Percentiles rank a stretch among this genome's conserved stretches.
These are phyloP conservation scores for Daedaleopsis nitida DNA, from an alignment of 768 basidiomycete genomes.

Conservation along the genomic window DNA sequence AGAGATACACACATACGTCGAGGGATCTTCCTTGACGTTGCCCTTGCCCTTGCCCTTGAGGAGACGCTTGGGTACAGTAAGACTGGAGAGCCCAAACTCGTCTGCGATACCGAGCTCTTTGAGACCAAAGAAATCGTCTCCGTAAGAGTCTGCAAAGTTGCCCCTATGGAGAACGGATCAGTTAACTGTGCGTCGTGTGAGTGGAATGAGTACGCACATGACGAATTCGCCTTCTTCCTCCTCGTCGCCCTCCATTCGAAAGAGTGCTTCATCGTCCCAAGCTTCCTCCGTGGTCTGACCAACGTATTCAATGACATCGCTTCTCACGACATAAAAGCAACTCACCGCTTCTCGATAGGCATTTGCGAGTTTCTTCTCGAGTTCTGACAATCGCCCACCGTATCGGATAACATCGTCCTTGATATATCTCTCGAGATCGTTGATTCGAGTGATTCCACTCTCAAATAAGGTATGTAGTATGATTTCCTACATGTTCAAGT, in stretches of 20 bases:
- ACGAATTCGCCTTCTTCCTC: slow-evolving; percentile 68
- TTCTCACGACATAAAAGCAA: neutral
- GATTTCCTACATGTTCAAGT: slow-evolving; percentile 70
- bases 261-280: slow-evolving; percentile 63
- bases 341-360: slow-evolving; percentile 82
- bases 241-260: slow-evolving; percentile 52
- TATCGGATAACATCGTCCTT: slow-evolving; percentile 87
- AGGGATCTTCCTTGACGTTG: slow-evolving; percentile 37
- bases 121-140: slow-evolving; percentile 92
- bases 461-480: slow-evolving; percentile 90
- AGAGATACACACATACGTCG: slow-evolving; percentile 48
- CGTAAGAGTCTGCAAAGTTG: slow-evolving; percentile 83
- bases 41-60: slow-evolving; percentile 63
- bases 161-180: slow-evolving; percentile 50
- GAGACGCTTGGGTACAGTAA: slow-evolving; percentile 77
- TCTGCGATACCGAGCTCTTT: slow-evolving; percentile 85
- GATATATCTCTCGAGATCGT: slow-evolving; percentile 85
- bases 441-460: slow-evolving; percentile 76
- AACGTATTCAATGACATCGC: neutral
- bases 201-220: slow-evolving; percentile 46
- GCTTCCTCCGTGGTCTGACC: slow-evolving; percentile 47
- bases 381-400: slow-evolving; percentile 70
- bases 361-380: slow-evolving; percentile 84
- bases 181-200: neutral
- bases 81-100: slow-evolving; percentile 77